A percentile compares a stretch with the other conserved stretches of the same genome.
Evolutionary conservation across 108 stramenopile species (phyloP).

Genomic region (Asterionellopsis glacialis): DNA sequence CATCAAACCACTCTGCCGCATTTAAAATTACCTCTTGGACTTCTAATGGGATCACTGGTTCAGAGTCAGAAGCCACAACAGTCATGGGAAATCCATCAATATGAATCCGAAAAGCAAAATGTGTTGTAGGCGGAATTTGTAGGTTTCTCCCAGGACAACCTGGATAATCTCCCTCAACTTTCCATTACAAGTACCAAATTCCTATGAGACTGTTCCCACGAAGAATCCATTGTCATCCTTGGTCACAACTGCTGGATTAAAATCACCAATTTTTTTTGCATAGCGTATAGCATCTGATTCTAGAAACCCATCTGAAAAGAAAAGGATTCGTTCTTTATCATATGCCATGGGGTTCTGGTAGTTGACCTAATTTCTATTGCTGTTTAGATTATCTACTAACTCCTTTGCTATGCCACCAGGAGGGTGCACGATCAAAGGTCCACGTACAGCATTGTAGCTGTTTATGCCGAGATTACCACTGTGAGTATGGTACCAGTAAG

Average conservation of each 20-base stretch:
- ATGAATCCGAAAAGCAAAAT: slow-evolving; percentile 9
- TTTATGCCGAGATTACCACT: slow-evolving; percentile 2
- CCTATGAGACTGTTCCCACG: slow-evolving; percentile 9
- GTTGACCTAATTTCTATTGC: neutral
- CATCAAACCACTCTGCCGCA: neutral
- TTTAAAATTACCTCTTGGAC: neutral
- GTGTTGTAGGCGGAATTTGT: slow-evolving; percentile 16
- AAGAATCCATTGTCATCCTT: slow-evolving; percentile 22
- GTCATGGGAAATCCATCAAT: slow-evolving; percentile 22
- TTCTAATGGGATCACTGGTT: slow-evolving; percentile 11
- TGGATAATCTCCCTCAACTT: slow-evolving; percentile 19
- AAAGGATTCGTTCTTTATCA: slow-evolving; percentile 18
- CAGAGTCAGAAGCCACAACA: slow-evolving; percentile 18
- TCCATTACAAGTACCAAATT: slow-evolving; percentile 27
- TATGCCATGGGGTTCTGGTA: slow-evolving; percentile 7
- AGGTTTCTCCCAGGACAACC: slow-evolving; percentile 8
- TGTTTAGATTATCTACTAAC: slow-evolving; percentile 13
- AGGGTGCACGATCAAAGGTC: slow-evolving; percentile 25
- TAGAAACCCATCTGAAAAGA: slow-evolving; percentile 17
- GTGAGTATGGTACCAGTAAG: too few relatives aligned
- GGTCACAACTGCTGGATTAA: slow-evolving; percentile 10
- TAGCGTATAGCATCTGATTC: slow-evolving; percentile 1
- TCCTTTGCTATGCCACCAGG: slow-evolving; percentile 2
- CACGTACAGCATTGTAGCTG: slow-evolving; percentile 10
- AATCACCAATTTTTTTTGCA: slow-evolving; percentile 3